phyloP scores from a whole-genome alignment of 129 eudicot genomes.

The Cynara cardunculus region DNA sequence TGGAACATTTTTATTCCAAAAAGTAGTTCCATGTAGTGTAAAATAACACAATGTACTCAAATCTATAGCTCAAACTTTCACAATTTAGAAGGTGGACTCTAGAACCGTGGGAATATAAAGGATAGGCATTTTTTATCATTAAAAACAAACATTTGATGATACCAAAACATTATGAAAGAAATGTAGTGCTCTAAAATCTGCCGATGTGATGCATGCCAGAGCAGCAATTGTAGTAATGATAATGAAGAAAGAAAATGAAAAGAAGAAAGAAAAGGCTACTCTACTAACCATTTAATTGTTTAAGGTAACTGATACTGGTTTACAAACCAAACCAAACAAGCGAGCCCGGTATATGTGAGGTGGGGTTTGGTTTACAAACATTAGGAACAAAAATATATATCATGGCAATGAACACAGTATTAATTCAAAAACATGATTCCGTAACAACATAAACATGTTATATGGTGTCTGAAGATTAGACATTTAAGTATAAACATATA shows the following conservation, averaged over 20 bases:
- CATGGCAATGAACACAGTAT: not conserved
- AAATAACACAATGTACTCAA: not conserved
- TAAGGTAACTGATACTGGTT: not conserved
- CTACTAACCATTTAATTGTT: not conserved
- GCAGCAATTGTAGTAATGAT: not conserved
- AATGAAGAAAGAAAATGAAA: not conserved
- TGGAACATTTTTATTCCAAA: not conserved
- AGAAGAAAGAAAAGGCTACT: not conserved
- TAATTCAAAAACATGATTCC: not conserved
- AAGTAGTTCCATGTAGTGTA: not conserved
- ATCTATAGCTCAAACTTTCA: not conserved
- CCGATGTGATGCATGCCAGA: no score
- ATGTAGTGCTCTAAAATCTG: not conserved
- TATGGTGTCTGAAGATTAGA: not conserved
- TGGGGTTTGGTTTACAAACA: not conserved
- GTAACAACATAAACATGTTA: not conserved
- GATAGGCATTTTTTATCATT: no score
- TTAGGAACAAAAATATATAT: not conserved
- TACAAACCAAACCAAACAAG: not conserved
- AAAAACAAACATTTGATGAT: not conserved
- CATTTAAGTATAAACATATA: slow-evolving; percentile 18
- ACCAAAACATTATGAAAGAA: no score
- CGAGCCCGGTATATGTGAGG: not conserved
- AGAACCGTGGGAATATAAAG: not conserved
- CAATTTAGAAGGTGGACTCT: not conserved